Percentiles rank a stretch among this genome's conserved stretches.
Evolutionary conservation across 805 yeast genomes (phyloP).

Genomic region (Starmera dryadoides): DNA sequence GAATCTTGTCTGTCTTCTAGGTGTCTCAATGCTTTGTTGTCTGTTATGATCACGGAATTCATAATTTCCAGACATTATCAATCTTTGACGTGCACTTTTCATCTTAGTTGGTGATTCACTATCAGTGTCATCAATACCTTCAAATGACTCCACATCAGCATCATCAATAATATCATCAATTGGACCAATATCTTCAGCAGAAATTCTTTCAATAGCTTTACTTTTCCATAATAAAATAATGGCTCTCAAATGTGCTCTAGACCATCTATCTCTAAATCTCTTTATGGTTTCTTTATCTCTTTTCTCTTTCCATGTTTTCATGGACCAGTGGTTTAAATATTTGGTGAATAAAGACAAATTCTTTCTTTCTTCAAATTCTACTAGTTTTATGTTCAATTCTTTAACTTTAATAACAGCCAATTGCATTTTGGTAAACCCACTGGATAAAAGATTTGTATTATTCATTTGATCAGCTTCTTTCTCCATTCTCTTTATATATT

Average conservation of each 20-base stretch:
- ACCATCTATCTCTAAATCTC: constrained; percentile 29
- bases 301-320: constrained; percentile 23
- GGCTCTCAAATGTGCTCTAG: constrained; percentile 30
- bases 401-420: constrained; percentile 7
- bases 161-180: too few relatives aligned
- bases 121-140: constrained; percentile 5
- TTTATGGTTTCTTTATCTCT: constrained; percentile 27
- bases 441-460: constrained; percentile 14
- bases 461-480: constrained; percentile 18
- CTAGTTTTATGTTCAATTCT: constrained; percentile 11
- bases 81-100: neutral
- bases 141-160: constrained; percentile 1
- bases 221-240: constrained; percentile 28
- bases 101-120: constrained; percentile 18
- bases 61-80: too few relatives aligned
- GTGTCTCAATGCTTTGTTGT: neutral
- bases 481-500: constrained; percentile 7
- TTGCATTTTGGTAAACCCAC: constrained; percentile 19
- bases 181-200: too few relatives aligned
- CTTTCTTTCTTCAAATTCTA: constrained; percentile 16
- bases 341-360: constrained; percentile 16
- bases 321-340: constrained; percentile 26
- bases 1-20: neutral
- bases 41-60: neutral
- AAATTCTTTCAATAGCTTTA: too few relatives aligned